A percentile compares a stretch with the other conserved stretches of the same genome.
Conservation (phyloP, 768 basidiomycete genomes). For the Hericium coralloides region DNA sequence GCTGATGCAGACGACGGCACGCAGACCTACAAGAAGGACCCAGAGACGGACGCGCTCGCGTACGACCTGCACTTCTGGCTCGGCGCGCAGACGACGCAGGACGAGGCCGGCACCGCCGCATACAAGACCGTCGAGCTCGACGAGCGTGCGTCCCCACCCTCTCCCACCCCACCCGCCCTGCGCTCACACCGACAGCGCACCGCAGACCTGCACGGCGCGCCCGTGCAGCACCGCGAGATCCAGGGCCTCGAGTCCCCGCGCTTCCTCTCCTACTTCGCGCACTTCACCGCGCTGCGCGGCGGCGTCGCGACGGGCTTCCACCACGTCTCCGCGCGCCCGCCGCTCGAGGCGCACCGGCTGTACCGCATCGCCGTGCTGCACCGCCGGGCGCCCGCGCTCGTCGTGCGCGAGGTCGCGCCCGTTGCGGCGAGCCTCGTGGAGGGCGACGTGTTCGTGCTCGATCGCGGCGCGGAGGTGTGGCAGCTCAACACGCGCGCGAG, state of each 20-base stretch:
- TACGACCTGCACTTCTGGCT: conserved; percentile 64
- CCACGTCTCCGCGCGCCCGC: conserved; percentile 36
- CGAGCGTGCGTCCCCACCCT: conserved; percentile 35
- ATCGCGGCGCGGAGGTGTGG: conserved; percentile 43
- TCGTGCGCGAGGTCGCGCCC: conserved; percentile 41
- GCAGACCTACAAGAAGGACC: conserved; percentile 50
- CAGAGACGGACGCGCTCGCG: conserved; percentile 36
- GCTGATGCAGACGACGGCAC: neutral
- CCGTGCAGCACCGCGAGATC: conserved; percentile 55
- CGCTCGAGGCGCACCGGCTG: conserved; percentile 36
- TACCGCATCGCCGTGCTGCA: conserved; percentile 35
- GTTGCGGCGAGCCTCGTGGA: conserved; percentile 37
- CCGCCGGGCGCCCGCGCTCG: conserved; percentile 11
- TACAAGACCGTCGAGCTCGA: conserved; percentile 64
- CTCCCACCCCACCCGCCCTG: neutral
- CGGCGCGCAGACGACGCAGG: conserved; percentile 47
- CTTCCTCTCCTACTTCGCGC: conserved; percentile 43
- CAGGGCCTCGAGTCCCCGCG: conserved; percentile 46
- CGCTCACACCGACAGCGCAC: neutral
- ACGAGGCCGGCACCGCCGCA: conserved; percentile 53
- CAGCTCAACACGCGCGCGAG: conserved; percentile 51
- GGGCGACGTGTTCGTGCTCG: conserved; percentile 52
- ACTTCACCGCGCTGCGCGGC: conserved; percentile 36
- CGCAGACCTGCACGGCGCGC: conserved; percentile 43
- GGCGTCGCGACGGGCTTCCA: conserved; percentile 45